phyloP scores from a whole-genome alignment of 2,329 filamentous ascomycete species.

The Neophaeococcomyces aloes region DNA sequence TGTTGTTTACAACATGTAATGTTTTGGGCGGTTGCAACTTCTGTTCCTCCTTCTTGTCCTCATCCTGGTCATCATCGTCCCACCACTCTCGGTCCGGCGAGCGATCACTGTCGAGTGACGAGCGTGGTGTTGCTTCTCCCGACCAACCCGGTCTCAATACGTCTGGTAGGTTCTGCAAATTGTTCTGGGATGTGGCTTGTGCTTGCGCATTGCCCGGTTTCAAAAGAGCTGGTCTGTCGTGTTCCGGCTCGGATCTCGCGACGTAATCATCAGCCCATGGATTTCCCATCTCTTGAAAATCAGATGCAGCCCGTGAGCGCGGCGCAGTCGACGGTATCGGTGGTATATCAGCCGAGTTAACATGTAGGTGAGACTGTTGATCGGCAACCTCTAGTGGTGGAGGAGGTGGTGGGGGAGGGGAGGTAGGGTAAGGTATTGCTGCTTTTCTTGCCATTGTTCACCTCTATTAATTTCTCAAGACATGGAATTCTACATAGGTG shows the following conservation, averaged over 20 bases:
- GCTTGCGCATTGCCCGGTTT: constrained; percentile 9
- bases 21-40: background rate
- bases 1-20: constrained; percentile 8
- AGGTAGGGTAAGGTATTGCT: constrained; percentile 16
- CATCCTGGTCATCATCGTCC: constrained; percentile 14
- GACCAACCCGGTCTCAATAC: constrained; percentile 17
- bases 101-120: constrained; percentile 21
- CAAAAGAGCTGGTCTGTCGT: constrained; percentile 16
- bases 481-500: background rate
- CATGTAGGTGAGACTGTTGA: constrained; percentile 7
- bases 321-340: constrained; percentile 9
- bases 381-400: constrained; percentile 5
- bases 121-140: constrained; percentile 19
- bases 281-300: constrained; percentile 18
- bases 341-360: constrained; percentile 16
- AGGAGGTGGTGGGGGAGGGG: constrained; percentile 13
- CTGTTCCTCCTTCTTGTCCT: background rate
- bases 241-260: constrained; percentile 6
- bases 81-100: constrained; percentile 19
- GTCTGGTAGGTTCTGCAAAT: constrained; percentile 13
- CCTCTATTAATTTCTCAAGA: background rate
- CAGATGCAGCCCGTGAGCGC: constrained; percentile 1
- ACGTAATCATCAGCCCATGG: constrained; percentile 18
- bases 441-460: constrained; percentile 17
- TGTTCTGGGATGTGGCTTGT: constrained; percentile 1